A percentile compares a stretch with the other conserved stretches of the same genome.
These are phyloP conservation scores for Heritiera fomes DNA, from an alignment of 345 rosid genomes.

Conservation along the genomic window DNA sequence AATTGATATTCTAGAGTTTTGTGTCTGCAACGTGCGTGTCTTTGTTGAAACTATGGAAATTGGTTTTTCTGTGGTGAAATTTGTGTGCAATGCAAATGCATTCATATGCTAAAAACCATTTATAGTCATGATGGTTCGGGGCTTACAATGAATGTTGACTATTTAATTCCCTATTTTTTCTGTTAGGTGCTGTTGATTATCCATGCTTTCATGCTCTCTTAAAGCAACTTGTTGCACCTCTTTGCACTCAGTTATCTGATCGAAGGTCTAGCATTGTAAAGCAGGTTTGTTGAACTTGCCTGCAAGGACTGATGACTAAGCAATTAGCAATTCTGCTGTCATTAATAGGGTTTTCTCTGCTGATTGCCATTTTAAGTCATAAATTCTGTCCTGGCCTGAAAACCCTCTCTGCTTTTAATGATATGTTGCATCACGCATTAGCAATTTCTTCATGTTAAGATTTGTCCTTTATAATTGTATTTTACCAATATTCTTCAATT, in stretches of 20 bases:
- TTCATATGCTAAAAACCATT: neutral
- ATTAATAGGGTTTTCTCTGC: neutral
- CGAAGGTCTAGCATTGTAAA: constrained; percentile 90
- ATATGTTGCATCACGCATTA: neutral
- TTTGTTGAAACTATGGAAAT: neutral
- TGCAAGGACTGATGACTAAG: neutral
- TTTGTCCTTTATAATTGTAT: neutral
- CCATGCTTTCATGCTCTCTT: constrained; percentile 81
- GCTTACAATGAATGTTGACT: neutral
- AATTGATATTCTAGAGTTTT: neutral
- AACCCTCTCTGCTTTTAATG: neutral
- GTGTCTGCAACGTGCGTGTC: neutral
- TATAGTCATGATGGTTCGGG: neutral
- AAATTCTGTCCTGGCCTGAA: neutral
- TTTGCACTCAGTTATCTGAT: constrained; percentile 79
- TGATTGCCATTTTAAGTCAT: neutral
- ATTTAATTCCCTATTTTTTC: constrained; percentile 12
- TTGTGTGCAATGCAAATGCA: neutral
- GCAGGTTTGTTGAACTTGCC: constrained; percentile 53
- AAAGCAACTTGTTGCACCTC: constrained; percentile 87
- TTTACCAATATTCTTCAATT: neutral
- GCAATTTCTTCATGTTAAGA: constrained; percentile 8
- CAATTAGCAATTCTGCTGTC: neutral
- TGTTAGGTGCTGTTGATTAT: constrained; percentile 78
- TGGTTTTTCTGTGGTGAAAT: constrained; percentile 4